A percentile compares a stretch with the other conserved stretches of the same genome.
These are phyloP conservation scores for Podila epicladia DNA, from an alignment of 192 early-diverging fungal genomes.

Conservation along the genomic window DNA sequence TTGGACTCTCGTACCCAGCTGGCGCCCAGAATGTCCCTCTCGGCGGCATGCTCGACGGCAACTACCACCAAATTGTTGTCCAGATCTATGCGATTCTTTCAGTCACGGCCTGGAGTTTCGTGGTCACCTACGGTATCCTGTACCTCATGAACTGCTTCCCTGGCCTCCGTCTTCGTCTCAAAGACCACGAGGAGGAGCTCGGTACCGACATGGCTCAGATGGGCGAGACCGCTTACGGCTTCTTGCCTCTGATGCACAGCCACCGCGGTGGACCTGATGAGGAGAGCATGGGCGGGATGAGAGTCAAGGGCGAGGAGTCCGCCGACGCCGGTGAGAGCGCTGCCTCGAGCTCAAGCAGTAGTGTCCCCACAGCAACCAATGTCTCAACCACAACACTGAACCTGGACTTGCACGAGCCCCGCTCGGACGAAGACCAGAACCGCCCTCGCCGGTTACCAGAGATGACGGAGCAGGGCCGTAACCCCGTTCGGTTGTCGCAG, in stretches of 20 bases:
- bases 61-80: constrained; percentile 82
- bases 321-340: not conserved
- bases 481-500: not conserved
- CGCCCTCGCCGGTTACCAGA: constrained; percentile 32
- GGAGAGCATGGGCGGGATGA: constrained; percentile 9
- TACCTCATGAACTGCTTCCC: constrained; percentile 78
- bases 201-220: constrained; percentile 88
- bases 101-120: constrained; percentile 81
- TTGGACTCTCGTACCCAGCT: constrained; percentile 67
- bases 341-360: constrained; percentile 8
- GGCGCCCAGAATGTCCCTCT: constrained; percentile 56
- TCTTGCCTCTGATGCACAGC: constrained; percentile 24
- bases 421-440: constrained; percentile 25
- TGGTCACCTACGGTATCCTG: constrained; percentile 77
- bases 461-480: constrained; percentile 23
- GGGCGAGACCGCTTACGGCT: constrained; percentile 79
- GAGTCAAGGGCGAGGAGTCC: not conserved
- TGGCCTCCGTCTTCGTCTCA: constrained; percentile 76
- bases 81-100: constrained; percentile 80
- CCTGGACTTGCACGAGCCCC: constrained; percentile 35
- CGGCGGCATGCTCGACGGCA: constrained; percentile 85
- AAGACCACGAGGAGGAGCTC: constrained; percentile 75
- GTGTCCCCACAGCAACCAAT: not conserved
- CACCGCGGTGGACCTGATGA: constrained; percentile 13
- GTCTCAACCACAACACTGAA: constrained; percentile 30